phyloP scores from a whole-genome alignment of 1,284 basidiomycete genomes.

The Hortiboletus rubellus region DNA sequence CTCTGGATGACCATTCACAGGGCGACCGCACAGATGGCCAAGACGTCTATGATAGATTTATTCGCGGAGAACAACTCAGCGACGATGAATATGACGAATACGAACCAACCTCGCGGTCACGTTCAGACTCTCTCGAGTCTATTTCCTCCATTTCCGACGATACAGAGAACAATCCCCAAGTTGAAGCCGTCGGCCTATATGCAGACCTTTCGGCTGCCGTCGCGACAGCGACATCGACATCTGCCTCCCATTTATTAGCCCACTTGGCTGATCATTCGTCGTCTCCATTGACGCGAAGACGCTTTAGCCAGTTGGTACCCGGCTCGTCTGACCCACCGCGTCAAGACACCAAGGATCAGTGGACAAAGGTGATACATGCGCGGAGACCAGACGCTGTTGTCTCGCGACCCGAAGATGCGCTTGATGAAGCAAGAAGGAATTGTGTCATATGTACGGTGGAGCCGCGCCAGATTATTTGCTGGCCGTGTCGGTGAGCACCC shows the following conservation, averaged over 20 bases:
- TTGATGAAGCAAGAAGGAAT: conserved; percentile 42
- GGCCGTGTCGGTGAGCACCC: conserved; percentile 68
- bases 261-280: conserved; percentile 45
- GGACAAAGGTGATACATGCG: conserved; percentile 25
- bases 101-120: conserved; percentile 26
- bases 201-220: conserved; percentile 43
- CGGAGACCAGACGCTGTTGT: conserved; percentile 20
- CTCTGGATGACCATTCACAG: conserved; percentile 1
- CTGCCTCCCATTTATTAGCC: conserved; percentile 49
- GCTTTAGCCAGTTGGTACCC: conserved; percentile 42
- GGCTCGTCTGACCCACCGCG: neutral
- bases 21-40: conserved; percentile 22
- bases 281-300: conserved; percentile 48
- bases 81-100: conserved; percentile 62
- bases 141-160: conserved; percentile 31
- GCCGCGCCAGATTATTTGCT: conserved; percentile 69
- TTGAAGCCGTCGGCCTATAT: conserved; percentile 44
- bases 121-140: conserved; percentile 28
- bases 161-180: conserved; percentile 28
- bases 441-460: conserved; percentile 78
- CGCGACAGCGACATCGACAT: conserved; percentile 28
- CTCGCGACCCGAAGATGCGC: conserved; percentile 21
- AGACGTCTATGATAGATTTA: conserved; percentile 55
- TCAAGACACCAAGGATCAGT: conserved; percentile 21
- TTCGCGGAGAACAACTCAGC: conserved; percentile 58